phyloP scores from a whole-genome alignment of 2,329 filamentous ascomycete genomes.

The Diatrype stigma region DNA sequence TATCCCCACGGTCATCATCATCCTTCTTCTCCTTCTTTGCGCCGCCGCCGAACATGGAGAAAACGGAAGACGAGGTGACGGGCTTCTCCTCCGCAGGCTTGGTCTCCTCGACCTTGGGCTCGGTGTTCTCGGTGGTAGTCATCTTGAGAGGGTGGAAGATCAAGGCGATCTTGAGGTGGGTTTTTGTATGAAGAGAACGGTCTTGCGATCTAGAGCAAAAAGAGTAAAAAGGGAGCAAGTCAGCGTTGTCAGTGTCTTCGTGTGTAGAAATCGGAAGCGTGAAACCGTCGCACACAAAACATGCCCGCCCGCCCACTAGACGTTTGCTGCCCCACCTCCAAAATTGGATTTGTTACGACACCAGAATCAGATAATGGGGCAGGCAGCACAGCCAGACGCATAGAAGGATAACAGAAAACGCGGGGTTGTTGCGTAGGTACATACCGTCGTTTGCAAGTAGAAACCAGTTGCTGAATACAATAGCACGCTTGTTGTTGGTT shows the following conservation, averaged over 20 bases:
- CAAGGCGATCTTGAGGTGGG: conserved; percentile 1
- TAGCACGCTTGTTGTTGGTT: background rate
- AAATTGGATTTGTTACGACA: background rate
- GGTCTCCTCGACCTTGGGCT: conserved; percentile 52
- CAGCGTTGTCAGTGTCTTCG: background rate
- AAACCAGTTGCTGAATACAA: background rate
- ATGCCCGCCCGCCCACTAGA: background rate
- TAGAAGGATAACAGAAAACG: background rate
- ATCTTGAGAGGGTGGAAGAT: conserved; percentile 31
- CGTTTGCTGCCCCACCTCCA: background rate
- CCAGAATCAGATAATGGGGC: background rate
- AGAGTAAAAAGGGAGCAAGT: background rate
- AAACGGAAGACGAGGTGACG: conserved; percentile 64
- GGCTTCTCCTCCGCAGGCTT: conserved; percentile 37
- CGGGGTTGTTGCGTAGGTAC: background rate
- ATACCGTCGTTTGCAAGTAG: background rate
- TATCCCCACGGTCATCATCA: conserved; percentile 78
- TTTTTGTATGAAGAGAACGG: background rate
- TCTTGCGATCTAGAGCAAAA: background rate
- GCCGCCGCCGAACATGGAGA: conserved; percentile 98
- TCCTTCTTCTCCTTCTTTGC: conserved; percentile 96
- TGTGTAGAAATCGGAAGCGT: background rate
- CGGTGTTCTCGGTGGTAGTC: conserved; percentile 47
- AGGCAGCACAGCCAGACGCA: background rate
- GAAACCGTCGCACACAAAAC: background rate